Conservation (phyloP, 2,329 filamentous ascomycete genomes). For the Bimuria novae-zelandiae region DNA sequence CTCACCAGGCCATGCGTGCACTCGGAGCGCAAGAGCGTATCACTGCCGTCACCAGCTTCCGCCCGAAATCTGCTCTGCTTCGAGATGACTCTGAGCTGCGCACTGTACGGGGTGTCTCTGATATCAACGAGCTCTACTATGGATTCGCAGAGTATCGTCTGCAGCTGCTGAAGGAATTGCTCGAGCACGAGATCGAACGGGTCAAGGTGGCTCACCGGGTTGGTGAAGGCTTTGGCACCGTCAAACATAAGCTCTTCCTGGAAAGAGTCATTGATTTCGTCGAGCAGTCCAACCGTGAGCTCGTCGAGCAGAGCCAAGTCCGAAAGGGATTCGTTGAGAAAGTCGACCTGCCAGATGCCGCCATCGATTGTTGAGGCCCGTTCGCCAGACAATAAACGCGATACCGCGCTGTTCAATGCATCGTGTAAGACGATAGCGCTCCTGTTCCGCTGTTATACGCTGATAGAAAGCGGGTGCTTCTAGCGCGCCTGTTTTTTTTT, state of each 20-base stretch:
- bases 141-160: slow-evolving; percentile 67
- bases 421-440: neutral
- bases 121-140: slow-evolving; percentile 62
- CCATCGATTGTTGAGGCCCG: slow-evolving; percentile 16
- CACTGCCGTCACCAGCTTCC: slow-evolving; percentile 68
- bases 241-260: slow-evolving; percentile 43
- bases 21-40: slow-evolving; percentile 65
- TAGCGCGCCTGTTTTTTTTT: too few species aligned
- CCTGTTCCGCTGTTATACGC: too few species aligned
- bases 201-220: slow-evolving; percentile 44
- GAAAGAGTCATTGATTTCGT: slow-evolving; percentile 39
- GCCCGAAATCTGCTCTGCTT: slow-evolving; percentile 59
- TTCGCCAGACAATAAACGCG: neutral
- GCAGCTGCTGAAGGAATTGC: slow-evolving; percentile 64
- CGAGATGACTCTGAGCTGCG: slow-evolving; percentile 66
- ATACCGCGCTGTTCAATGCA: neutral
- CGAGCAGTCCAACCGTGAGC: slow-evolving; percentile 40
- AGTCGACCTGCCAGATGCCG: slow-evolving; percentile 31
- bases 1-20: slow-evolving; percentile 65
- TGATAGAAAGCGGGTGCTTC: too few species aligned
- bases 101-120: slow-evolving; percentile 63
- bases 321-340: slow-evolving; percentile 33
- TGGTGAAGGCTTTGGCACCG: slow-evolving; percentile 40
- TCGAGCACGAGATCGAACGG: slow-evolving; percentile 49
- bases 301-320: slow-evolving; percentile 37